Evolutionary conservation across 768 basidiomycete species (phyloP).

Genomic region (Rhodotorula toruloides): DNA sequence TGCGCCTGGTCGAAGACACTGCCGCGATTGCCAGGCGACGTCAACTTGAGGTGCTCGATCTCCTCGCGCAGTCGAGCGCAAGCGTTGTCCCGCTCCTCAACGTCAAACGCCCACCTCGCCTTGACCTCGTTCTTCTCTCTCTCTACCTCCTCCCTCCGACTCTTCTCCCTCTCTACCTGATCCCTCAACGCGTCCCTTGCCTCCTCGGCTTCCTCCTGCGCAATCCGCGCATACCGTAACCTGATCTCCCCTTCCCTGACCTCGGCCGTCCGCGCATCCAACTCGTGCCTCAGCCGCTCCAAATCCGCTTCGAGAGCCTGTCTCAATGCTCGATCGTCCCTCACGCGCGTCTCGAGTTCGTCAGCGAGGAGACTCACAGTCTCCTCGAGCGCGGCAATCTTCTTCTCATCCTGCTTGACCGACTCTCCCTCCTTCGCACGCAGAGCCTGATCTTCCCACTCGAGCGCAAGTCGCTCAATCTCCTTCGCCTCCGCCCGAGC

Average conservation of each 20-base stretch:
- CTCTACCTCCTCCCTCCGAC: neutral
- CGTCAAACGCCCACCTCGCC: neutral
- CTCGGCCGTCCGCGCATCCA: neutral
- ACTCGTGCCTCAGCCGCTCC: neutral
- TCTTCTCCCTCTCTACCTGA: neutral
- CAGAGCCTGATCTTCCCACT: slow-evolving; percentile 6
- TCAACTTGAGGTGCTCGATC: neutral
- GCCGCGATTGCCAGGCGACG: neutral
- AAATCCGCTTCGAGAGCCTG: slow-evolving; percentile 16
- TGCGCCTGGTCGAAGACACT: neutral
- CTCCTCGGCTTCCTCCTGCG: slow-evolving; percentile 2
- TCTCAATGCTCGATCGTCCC: neutral
- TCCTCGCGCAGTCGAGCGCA: slow-evolving; percentile 1
- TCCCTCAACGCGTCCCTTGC: neutral
- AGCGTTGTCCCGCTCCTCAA: neutral
- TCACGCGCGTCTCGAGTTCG: slow-evolving; percentile 33
- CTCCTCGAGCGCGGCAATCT: slow-evolving; percentile 31
- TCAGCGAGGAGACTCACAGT: slow-evolving; percentile 23
- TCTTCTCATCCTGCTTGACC: neutral
- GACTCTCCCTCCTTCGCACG: too few species aligned
- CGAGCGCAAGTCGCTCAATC: slow-evolving; percentile 18
- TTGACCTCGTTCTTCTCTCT: neutral
- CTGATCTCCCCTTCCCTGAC: slow-evolving; percentile 23
- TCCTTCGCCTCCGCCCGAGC: slow-evolving; percentile 7
- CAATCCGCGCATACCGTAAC: neutral